A percentile compares a stretch with the other conserved stretches of the same genome.
Evolutionary conservation across 75 land plant species (phyloP).

Genomic region (Gnetum montanum): DNA sequence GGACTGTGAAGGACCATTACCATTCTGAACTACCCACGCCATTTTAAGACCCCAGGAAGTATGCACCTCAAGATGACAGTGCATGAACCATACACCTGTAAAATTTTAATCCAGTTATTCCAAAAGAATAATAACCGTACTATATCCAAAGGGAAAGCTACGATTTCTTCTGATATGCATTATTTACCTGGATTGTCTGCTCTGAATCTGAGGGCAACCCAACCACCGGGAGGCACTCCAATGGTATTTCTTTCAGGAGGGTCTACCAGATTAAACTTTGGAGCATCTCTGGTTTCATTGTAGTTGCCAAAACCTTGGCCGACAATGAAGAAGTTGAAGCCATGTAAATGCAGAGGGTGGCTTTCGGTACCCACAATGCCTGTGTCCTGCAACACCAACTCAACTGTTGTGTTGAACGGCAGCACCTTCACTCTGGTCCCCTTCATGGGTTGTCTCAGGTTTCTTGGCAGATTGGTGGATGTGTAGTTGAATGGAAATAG

Average conservation of each 20-base stretch:
- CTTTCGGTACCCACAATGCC: slow-evolving; percentile 18
- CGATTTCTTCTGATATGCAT: not conserved
- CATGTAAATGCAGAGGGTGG: slow-evolving; percentile 35
- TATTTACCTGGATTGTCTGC: slow-evolving; percentile 48
- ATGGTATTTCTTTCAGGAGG: slow-evolving; percentile 41
- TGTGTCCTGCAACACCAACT: slow-evolving; percentile 29
- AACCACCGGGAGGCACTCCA: slow-evolving; percentile 32
- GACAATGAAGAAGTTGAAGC: slow-evolving; percentile 27
- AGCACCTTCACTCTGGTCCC: slow-evolving; percentile 18
- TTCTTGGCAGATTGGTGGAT: slow-evolving; percentile 5
- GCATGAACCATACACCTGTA: slow-evolving; percentile 31
- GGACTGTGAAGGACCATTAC: slow-evolving; percentile 10
- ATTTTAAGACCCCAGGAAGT: slow-evolving; percentile 22
- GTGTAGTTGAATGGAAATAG: slow-evolving; percentile 26
- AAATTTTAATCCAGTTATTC: not conserved
- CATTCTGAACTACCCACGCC: slow-evolving; percentile 29
- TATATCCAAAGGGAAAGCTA: not conserved
- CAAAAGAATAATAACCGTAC: not conserved
- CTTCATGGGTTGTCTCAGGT: slow-evolving; percentile 9
- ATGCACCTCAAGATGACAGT: slow-evolving; percentile 24
- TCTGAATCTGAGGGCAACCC: slow-evolving; percentile 43
- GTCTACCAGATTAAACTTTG: slow-evolving; percentile 40
- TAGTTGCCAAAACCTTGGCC: slow-evolving; percentile 40
- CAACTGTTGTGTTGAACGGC: slow-evolving; percentile 17
- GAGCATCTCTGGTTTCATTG: slow-evolving; percentile 23